Evolutionary conservation across 768 basidiomycete genomes (phyloP), one percentile per base, ranked within the genome.

Genomic region (Chalciporus pseudorubinellus): DNA sequence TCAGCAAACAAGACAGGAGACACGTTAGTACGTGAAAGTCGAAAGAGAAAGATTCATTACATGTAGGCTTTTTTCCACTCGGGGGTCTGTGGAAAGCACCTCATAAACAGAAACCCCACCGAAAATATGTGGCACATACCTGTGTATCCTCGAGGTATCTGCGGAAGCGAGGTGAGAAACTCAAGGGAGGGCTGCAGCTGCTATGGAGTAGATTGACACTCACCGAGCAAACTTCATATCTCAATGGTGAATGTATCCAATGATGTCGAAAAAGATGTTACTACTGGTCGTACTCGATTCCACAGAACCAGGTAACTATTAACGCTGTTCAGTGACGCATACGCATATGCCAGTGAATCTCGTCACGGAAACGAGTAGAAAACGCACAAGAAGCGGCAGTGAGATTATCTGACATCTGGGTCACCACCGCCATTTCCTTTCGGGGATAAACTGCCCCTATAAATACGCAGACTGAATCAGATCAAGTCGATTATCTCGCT

Each of bases 111-210:
- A 33, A 33, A 12, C 47, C 31, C 8, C 22, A 19, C 45, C 7
- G 26, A 14, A 10, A n/a, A 8, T 24, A 3, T 11, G 16, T 31
- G n/a, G n/a, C n/a, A n/a, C n/a, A n/a, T n/a, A 81, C 87, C 75
- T 85, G 84, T 1, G 81, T 83, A 60, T 89, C 85, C 57, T 81
- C 73, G n/a, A 89, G 72, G 65, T 87, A 83, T 55, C 87, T 88
- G 52, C 12, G 14, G 34, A 39, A n/a, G n/a, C n/a, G n/a, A n/a
- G n/a, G 34, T 7, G 20, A 39, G 19, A 3, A 38, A 43, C n/a
- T 29, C 60, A 28, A 50, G 42, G n/a, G 34, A 31, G 2, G 22
- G 13, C 11, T 36, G 8, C 36, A n/a, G 1, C 19, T 11, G 21
- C 14, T n/a, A n/a, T 13, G 21, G 46, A 43, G 22, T 39, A 40